Base-by-base conservation (phyloP, 179 eudicot genomes). In the Nepenthes alata region DNA sequence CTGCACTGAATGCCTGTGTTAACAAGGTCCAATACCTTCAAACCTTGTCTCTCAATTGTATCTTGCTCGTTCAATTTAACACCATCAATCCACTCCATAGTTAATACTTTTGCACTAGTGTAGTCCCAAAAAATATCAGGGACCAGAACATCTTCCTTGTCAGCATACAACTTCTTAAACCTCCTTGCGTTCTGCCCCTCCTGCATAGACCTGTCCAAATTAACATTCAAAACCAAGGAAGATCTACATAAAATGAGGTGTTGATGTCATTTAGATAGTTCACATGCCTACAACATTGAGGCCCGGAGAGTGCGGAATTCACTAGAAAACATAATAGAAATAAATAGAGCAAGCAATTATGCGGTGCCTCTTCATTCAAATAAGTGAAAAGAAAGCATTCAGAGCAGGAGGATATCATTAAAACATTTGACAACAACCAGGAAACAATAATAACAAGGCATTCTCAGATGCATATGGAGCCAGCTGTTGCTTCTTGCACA, bases 61-160 rank as follows among this genome's bases (percentile, higher is more conserved):
- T 67, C 84, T 77, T 90, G 99, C 67, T 94, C 95, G 65, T 77
- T 94, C 59, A 94, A 66, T 71, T 94, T 94, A 56, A 94, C 96
- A 54, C 99, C 99, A 61, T 90, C 78, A 62, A 94, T 83, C 99
- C 99, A 94, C 63, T 94, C 99, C 99, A 94, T 94, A 56, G 99
- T 94, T 57, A 94, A 74, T 35, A 94, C 99, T 76, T 94, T 94
- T 37, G 76, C 85, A 64, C 97, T 82, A 52, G 99, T 94, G 80
- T 90, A 94, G 56, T 94, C 96, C 99, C 99, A 94, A 47, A 87
- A 94, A 65, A 94, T 90, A 81, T 94, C 99, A 35, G 99, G 99
- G 60, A 94, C 99, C 63, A 90, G 75, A 69, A 94, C 99, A 68
- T 94, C 94, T 77, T 77, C 85, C 76, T 87, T 90, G 77, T 94